phyloP scores from a whole-genome alignment of 2,329 filamentous ascomycete species.

The Neofusicoccum sp. region DNA sequence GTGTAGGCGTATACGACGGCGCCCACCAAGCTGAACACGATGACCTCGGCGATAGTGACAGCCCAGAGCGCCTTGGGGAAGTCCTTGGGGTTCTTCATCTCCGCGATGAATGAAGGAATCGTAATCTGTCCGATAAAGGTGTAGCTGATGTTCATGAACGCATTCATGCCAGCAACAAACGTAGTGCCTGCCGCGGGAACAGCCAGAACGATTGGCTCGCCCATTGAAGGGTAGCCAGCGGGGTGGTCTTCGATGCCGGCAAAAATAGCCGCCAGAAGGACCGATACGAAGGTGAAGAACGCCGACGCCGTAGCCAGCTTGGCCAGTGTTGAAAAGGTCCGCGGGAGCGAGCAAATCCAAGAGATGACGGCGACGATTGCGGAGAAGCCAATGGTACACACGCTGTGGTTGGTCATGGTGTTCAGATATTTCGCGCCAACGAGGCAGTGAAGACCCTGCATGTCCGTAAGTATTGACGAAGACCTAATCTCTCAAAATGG shows the following conservation, averaged over 20 bases:
- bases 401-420: conserved; percentile 71
- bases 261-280: conserved; percentile 80
- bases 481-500: conserved; percentile 50
- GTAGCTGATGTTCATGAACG: conserved; percentile 93
- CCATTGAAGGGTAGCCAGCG: conserved; percentile 55
- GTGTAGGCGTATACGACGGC: conserved; percentile 81
- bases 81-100: conserved; percentile 79
- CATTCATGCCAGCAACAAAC: conserved; percentile 79
- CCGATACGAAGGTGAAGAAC: conserved; percentile 85
- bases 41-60: conserved; percentile 82
- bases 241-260: conserved; percentile 74
- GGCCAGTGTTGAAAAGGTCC: conserved; percentile 78
- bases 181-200: conserved; percentile 69
- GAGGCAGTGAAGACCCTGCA: conserved; percentile 74
- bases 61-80: conserved; percentile 92
- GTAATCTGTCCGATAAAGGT: conserved; percentile 97
- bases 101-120: conserved; percentile 88
- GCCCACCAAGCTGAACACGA: conserved; percentile 82
- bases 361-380: conserved; percentile 72
- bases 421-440: conserved; percentile 86
- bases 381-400: conserved; percentile 79
- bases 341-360: conserved; percentile 75
- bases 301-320: conserved; percentile 78
- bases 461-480: not conserved
- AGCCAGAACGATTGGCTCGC: conserved; percentile 66